phyloP scores from a whole-genome alignment of 352 stramenopile genomes.

The Pythium plurisporium region DNA sequence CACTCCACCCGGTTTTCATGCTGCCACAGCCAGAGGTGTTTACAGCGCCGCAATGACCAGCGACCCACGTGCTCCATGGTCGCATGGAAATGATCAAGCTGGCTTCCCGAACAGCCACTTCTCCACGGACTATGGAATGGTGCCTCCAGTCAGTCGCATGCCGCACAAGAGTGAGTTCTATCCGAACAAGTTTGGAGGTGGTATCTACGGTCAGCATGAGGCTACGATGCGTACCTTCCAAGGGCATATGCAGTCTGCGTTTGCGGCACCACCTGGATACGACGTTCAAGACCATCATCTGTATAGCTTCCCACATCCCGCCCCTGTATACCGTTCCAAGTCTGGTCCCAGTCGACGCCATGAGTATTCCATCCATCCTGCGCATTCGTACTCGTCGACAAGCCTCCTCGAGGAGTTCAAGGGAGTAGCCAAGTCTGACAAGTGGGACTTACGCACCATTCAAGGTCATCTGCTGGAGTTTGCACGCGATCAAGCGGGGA shows the following conservation, averaged over 20 bases:
- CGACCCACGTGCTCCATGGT: slow-evolving; percentile 12
- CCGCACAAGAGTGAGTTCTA: slow-evolving; percentile 14
- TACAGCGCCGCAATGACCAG: slow-evolving; percentile 10
- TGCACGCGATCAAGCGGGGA: slow-evolving; percentile 80
- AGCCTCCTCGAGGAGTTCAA: slow-evolving; percentile 84
- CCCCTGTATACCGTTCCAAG: slow-evolving; percentile 15
- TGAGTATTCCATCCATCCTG: slow-evolving; percentile 39
- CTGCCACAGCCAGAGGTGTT: slow-evolving; percentile 2
- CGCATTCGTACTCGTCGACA: slow-evolving; percentile 63
- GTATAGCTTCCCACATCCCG: slow-evolving; percentile 9
- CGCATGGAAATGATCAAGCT: background rate
- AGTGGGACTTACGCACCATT: slow-evolving; percentile 77
- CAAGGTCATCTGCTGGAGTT: slow-evolving; percentile 85
- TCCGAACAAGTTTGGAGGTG: slow-evolving; percentile 4
- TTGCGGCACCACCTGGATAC: background rate
- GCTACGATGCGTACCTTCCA: slow-evolving; percentile 1
- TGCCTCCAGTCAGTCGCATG: background rate
- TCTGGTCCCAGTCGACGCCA: slow-evolving; percentile 5
- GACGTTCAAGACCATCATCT: slow-evolving; percentile 10
- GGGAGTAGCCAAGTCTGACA: slow-evolving; percentile 56
- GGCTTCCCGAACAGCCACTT: slow-evolving; percentile 4
- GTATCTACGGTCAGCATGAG: slow-evolving; percentile 7
- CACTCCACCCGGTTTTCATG: slow-evolving; percentile 22
- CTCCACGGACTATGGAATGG: slow-evolving; percentile 11
- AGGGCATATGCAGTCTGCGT: background rate